phyloP scores from a whole-genome alignment of 345 rosid genomes.

The Salix viminalis region DNA sequence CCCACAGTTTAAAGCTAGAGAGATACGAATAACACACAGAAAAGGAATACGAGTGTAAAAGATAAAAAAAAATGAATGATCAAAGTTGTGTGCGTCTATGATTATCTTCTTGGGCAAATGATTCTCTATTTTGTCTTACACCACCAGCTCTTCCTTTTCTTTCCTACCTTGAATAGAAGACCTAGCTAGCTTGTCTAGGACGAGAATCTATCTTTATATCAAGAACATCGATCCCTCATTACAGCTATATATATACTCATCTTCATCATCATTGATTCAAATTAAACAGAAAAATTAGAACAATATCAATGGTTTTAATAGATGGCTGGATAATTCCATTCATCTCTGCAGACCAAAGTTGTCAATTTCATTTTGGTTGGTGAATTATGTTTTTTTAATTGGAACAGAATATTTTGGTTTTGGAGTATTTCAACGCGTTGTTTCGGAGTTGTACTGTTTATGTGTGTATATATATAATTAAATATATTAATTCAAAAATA shows the following conservation, averaged over 20 bases:
- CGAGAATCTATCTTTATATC: conserved; percentile 12
- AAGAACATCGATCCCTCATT: neutral
- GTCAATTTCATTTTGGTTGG: no score
- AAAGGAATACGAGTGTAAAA: conserved; percentile 8
- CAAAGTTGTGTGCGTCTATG: conserved; percentile 22
- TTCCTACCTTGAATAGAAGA: neutral
- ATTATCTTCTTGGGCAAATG: conserved; percentile 7
- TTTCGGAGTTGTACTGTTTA: no score
- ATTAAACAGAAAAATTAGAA: no score
- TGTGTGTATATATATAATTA: no score
- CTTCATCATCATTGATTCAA: neutral
- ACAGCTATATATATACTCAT: neutral
- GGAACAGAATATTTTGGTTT: no score
- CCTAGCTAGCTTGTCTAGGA: conserved; percentile 1
- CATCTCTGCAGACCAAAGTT: neutral
- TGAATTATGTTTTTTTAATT: no score
- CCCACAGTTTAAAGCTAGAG: conserved; percentile 8
- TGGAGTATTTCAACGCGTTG: no score
- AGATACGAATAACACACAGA: neutral
- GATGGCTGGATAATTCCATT: neutral
- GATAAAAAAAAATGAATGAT: neutral
- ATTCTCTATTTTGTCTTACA: conserved; percentile 22
- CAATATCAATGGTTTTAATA: neutral
- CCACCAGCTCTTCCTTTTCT: neutral
- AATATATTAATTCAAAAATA: no score